Percentiles rank a stretch among this genome's conserved stretches.
Evolutionary conservation across 108 stramenopile genomes (phyloP).

Genomic region (Aurantiochytrium sp.): DNA sequence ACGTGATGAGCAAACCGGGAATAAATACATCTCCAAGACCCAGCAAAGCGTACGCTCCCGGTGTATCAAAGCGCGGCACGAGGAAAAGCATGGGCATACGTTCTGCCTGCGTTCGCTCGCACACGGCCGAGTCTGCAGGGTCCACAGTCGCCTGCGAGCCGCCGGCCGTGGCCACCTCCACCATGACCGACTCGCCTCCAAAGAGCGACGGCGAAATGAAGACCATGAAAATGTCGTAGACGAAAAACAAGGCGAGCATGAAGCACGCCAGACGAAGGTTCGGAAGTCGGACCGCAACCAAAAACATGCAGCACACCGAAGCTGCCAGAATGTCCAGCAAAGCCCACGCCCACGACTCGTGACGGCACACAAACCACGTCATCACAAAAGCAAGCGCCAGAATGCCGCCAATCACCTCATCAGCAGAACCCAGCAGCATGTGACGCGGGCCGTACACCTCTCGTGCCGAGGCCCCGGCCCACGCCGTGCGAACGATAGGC

Average conservation of each 20-base stretch:
- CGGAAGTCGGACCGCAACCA: not conserved
- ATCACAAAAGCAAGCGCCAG: not conserved
- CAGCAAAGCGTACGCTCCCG: not conserved
- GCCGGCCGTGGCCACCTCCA: conserved; percentile 26
- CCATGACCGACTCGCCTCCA: conserved; percentile 13
- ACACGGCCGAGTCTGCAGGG: not conserved
- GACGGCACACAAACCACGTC: not conserved
- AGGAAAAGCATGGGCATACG: conserved; percentile 19
- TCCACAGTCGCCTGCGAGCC: not conserved
- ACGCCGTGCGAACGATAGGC: not conserved
- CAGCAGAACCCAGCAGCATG: not conserved
- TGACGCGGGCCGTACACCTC: not conserved
- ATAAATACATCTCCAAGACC: conserved; percentile 24
- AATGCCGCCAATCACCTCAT: not conserved
- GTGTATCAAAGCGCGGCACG: not conserved
- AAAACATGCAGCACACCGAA: not conserved
- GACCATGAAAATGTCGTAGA: conserved; percentile 30
- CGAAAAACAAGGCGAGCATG: not conserved
- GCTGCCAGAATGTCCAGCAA: not conserved
- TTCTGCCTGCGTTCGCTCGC: not conserved
- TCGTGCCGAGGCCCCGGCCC: not conserved
- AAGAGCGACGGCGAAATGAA: conserved; percentile 17
- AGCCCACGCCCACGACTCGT: not conserved
- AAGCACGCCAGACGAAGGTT: not conserved
- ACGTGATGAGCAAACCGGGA: conserved; percentile 3